These are phyloP conservation scores for Cnidoscolus chayamansa DNA, from an alignment of 441 rosid species.

Conservation along the genomic window DNA sequence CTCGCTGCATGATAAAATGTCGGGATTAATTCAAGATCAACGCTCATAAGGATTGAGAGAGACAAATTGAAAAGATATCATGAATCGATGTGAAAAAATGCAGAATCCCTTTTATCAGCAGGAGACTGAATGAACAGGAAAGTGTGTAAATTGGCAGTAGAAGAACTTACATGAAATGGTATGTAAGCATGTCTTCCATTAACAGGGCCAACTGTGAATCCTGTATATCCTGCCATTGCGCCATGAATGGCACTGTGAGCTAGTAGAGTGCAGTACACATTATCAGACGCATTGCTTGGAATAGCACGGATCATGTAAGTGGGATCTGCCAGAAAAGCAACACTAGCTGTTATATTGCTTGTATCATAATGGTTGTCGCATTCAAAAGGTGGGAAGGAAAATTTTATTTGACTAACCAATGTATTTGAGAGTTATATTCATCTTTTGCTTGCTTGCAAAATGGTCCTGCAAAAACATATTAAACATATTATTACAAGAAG, in stretches of 20 bases:
- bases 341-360: not conserved
- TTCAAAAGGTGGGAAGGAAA: not conserved
- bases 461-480: constrained; percentile 50
- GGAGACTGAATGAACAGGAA: not conserved
- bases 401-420: constrained; percentile 42
- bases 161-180: constrained; percentile 58
- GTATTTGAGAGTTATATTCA: constrained; percentile 65
- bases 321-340: constrained; percentile 48
- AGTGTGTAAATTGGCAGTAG: not conserved
- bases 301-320: constrained; percentile 79
- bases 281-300: constrained; percentile 76
- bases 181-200: constrained; percentile 77
- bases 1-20: constrained; percentile 34
- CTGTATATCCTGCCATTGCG: constrained; percentile 87
- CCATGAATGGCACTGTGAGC: constrained; percentile 89
- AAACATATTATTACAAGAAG: not conserved
- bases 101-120: not conserved
- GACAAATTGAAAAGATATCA: not conserved
- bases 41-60: not conserved
- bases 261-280: constrained; percentile 71
- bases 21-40: not conserved
- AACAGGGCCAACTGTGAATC: constrained; percentile 72
- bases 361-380: not conserved
- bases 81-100: not conserved
- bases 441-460: constrained; percentile 39